phyloP scores from a whole-genome alignment of 2,329 filamentous ascomycete genomes.

The Metarhizium guizhouense region DNA sequence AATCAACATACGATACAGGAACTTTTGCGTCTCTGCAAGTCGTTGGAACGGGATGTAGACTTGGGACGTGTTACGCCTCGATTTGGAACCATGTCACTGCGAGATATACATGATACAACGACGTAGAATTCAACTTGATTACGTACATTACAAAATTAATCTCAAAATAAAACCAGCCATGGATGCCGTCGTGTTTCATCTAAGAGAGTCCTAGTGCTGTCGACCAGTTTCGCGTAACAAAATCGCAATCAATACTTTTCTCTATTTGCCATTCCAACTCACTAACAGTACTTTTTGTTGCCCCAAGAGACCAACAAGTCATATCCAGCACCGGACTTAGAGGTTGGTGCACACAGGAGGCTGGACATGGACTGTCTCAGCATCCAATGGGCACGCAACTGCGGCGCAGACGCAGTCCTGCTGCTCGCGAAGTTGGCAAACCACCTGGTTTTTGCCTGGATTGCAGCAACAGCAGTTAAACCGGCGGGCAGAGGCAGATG shows the following conservation, averaged over 20 bases:
- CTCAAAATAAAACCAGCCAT: neutral
- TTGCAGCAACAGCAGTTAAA: slow-evolving; percentile 16
- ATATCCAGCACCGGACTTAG: neutral
- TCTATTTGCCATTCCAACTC: neutral
- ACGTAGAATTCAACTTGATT: neutral
- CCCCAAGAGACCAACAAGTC: neutral
- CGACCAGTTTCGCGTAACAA: too few relatives aligned
- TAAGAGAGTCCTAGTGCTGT: neutral
- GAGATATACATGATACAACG: neutral
- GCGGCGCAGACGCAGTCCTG: slow-evolving; percentile 14
- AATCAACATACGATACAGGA: neutral
- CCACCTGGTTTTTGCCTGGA: slow-evolving; percentile 7
- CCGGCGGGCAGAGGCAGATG: neutral
- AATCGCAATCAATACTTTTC: neutral
- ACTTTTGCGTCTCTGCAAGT: neutral
- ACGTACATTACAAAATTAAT: neutral
- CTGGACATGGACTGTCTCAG: neutral
- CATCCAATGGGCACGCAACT: slow-evolving; percentile 6
- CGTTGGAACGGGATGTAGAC: neutral
- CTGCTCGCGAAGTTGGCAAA: slow-evolving; percentile 10
- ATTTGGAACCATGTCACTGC: neutral
- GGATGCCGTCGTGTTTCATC: neutral
- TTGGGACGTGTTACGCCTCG: neutral
- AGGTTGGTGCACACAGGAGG: neutral
- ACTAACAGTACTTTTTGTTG: neutral